A percentile compares a stretch with the other conserved stretches of the same genome.
phyloP scores from a whole-genome alignment of 176 grass and related monocot genomes.

The Avena sativa region DNA sequence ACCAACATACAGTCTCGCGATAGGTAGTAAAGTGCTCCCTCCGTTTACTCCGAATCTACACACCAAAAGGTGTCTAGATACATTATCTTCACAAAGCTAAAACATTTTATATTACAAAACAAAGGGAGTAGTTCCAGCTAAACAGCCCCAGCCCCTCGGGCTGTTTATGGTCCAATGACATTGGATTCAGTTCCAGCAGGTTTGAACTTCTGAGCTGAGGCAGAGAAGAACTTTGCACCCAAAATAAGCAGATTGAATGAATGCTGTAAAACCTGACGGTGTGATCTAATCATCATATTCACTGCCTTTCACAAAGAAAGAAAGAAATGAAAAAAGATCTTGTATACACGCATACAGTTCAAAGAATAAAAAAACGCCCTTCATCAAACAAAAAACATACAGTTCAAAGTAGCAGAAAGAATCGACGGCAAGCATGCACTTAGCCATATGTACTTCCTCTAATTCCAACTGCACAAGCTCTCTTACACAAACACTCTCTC shows the following conservation, averaged over 20 bases:
- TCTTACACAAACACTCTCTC: conserved; percentile 28
- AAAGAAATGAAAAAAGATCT: neutral
- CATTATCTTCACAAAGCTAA: too few species aligned
- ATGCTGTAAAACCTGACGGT: neutral
- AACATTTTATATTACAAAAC: too few species aligned
- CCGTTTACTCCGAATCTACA: too few species aligned
- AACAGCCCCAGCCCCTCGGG: neutral
- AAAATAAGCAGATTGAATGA: neutral
- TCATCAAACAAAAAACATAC: neutral
- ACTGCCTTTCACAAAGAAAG: neutral
- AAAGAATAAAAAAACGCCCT: too few species aligned
- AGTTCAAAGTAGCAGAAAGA: neutral
- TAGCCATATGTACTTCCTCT: conserved; percentile 3
- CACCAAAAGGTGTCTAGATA: too few species aligned
- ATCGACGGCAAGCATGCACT: neutral
- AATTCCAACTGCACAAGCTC: conserved; percentile 25
- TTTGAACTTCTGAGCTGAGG: neutral
- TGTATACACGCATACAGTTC: neutral
- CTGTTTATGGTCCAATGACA: neutral
- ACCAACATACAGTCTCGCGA: neutral
- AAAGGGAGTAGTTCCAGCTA: neutral
- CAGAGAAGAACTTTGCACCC: neutral
- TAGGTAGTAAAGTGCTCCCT: neutral
- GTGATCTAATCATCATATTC: neutral
- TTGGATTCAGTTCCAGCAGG: neutral